Conservation (phyloP, 2,329 filamentous ascomycete species). For the Colletotrichum sp. region DNA sequence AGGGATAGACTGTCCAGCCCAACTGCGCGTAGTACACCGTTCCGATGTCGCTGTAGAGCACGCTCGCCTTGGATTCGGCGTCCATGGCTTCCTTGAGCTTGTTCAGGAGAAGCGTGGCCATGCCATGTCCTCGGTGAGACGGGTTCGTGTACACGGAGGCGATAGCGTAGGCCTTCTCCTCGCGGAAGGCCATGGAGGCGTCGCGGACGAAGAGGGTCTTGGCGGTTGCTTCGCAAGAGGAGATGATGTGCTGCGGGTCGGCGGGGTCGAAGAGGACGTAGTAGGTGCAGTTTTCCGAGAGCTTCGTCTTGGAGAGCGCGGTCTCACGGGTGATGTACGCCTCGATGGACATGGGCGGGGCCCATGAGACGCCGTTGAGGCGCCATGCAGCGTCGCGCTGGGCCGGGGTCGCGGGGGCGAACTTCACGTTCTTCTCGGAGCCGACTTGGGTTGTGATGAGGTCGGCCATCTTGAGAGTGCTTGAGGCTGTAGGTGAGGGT, state of each 20-base stretch:
- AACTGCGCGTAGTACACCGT: conserved; percentile 34
- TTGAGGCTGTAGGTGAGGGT: not conserved
- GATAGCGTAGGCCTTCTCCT: conserved; percentile 33
- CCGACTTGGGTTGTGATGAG: not conserved
- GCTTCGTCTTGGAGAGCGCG: conserved; percentile 28
- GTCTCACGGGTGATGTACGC: conserved; percentile 31
- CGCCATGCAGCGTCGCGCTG: conserved; percentile 32
- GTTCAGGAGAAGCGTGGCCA: conserved; percentile 37
- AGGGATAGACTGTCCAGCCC: conserved; percentile 36
- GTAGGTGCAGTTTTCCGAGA: conserved; percentile 29
- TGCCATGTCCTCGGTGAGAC: conserved; percentile 34
- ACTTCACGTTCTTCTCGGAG: conserved; percentile 24
- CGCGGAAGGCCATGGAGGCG: conserved; percentile 23
- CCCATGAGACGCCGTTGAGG: conserved; percentile 33
- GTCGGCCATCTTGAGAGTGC: not conserved
- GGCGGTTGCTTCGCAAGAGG: conserved; percentile 32
- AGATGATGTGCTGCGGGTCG: conserved; percentile 32
- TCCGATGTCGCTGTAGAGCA: conserved; percentile 38
- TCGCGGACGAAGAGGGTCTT: conserved; percentile 28
- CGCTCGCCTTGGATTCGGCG: conserved; percentile 33
- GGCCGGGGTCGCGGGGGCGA: conserved; percentile 29
- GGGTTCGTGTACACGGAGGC: conserved; percentile 39
- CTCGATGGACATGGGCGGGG: conserved; percentile 29
- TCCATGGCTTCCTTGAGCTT: conserved; percentile 38
- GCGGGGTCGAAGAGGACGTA: conserved; percentile 33